Evolutionary conservation across 2,329 filamentous ascomycete species (phyloP).

Genomic region (Claviceps sp.): DNA sequence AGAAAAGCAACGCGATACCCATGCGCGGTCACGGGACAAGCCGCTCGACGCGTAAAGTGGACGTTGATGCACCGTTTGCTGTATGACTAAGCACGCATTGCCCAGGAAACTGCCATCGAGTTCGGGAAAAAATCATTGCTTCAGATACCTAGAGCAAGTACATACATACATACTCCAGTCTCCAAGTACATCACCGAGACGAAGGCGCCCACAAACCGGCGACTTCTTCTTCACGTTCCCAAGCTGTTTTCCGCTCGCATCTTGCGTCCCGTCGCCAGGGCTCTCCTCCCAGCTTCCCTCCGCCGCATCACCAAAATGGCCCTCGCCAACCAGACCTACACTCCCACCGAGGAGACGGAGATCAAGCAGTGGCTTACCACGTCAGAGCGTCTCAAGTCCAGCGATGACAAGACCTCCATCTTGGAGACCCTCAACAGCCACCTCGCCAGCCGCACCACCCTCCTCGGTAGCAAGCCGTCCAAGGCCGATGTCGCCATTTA

Average conservation of each 20-base stretch:
- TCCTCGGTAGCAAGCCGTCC: slow-evolving; percentile 81
- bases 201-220: neutral
- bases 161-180: neutral
- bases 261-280: slow-evolving; percentile 19
- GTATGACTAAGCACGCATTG: slow-evolving; percentile 4
- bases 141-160: neutral
- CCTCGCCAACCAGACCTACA: slow-evolving; percentile 58
- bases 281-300: slow-evolving; percentile 23
- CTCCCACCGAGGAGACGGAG: slow-evolving; percentile 68
- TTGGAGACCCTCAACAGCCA: slow-evolving; percentile 74
- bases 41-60: slow-evolving; percentile 3
- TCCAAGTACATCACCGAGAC: slow-evolving; percentile 4
- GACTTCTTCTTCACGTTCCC: slow-evolving; percentile 8
- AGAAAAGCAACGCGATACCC: slow-evolving; percentile 24
- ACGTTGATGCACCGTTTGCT: neutral
- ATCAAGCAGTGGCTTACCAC: slow-evolving; percentile 82
- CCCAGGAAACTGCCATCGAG: neutral
- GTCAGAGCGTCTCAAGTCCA: slow-evolving; percentile 48
- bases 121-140: neutral
- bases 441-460: slow-evolving; percentile 74
- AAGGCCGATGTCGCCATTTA: slow-evolving; percentile 78
- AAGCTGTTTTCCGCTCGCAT: slow-evolving; percentile 33
- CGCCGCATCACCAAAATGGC: slow-evolving; percentile 41
- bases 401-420: slow-evolving; percentile 50
- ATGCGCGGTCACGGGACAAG: slow-evolving; percentile 20